phyloP scores from a whole-genome alignment of 805 yeast species.

The Lachancea sp. region DNA sequence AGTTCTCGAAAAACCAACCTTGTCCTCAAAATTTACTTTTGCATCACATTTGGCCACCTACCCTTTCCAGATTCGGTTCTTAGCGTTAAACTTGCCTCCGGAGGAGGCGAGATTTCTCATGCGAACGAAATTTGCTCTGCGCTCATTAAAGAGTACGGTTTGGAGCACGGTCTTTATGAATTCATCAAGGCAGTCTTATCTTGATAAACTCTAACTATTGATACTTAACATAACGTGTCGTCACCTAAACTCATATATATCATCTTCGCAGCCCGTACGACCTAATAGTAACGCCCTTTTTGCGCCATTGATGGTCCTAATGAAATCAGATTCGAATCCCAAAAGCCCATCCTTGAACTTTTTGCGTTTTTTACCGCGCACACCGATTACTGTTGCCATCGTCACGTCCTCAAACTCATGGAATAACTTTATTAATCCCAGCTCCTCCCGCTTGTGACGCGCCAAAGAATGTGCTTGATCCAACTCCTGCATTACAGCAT shows the following conservation, averaged over 20 bases:
- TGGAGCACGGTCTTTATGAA: conserved; percentile 15
- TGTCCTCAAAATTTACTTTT: background rate
- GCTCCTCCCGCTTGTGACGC: conserved; percentile 22
- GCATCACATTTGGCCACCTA: conserved; percentile 2
- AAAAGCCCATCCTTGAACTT: conserved; percentile 28
- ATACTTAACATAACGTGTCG: background rate
- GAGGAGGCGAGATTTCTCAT: conserved; percentile 3
- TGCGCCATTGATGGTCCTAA: conserved; percentile 21
- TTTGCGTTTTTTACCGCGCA: conserved; percentile 33
- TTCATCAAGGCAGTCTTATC: conserved; percentile 6
- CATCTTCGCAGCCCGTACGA: conserved; percentile 1
- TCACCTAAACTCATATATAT: conserved; percentile 5
- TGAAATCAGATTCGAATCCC: conserved; percentile 32
- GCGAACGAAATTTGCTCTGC: conserved; percentile 13
- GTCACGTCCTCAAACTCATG: conserved; percentile 33
- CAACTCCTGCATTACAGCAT: conserved; percentile 21
- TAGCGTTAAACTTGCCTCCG: conserved; percentile 4
- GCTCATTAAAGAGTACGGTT: conserved; percentile 23
- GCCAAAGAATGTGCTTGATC: conserved; percentile 20
- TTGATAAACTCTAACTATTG: background rate
- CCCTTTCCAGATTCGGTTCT: conserved; percentile 10
- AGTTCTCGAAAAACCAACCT: conserved; percentile 1
- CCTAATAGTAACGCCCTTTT: conserved; percentile 18
- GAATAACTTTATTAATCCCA: conserved; percentile 31
- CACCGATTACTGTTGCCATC: conserved; percentile 33